Evolutionary conservation across 31 red algal genomes (phyloP).

Genomic region (Odonthalia washingtoniensis): DNA sequence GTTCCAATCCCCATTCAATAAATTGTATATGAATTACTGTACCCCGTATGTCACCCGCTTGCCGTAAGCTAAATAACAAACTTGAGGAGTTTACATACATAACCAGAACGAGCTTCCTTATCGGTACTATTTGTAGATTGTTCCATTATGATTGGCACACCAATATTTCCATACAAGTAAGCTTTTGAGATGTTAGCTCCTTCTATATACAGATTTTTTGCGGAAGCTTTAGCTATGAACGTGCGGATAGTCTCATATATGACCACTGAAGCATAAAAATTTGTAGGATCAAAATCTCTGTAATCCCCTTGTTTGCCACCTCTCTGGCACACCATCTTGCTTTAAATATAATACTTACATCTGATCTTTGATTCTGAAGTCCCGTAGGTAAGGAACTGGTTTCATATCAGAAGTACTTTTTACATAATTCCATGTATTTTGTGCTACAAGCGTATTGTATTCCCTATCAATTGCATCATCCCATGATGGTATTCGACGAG

Average conservation of each 20-base stretch:
- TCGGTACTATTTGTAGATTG: slow-evolving; percentile 21
- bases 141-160: slow-evolving; percentile 34
- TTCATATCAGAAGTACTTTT: neutral
- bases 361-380: slow-evolving; percentile 20
- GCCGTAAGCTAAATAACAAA: neutral
- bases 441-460: slow-evolving; percentile 15
- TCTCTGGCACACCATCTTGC: neutral
- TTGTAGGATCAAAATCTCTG: slow-evolving; percentile 26
- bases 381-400: slow-evolving; percentile 17
- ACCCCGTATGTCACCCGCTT: slow-evolving; percentile 37
- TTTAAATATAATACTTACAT: neutral
- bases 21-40: slow-evolving; percentile 37
- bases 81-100: slow-evolving; percentile 31
- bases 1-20: slow-evolving; percentile 26
- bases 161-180: slow-evolving; percentile 26
- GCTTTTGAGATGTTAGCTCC: neutral
- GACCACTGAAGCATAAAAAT: slow-evolving; percentile 30
- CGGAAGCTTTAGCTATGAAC: slow-evolving; percentile 15
- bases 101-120: neutral
- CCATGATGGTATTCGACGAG: neutral
- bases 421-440: neutral
- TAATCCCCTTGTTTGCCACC: neutral
- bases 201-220: slow-evolving; percentile 5
- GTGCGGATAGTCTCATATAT: slow-evolving; percentile 29
- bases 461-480: slow-evolving; percentile 38